These are phyloP conservation scores for Tetrapisispora namnaoensis DNA, from an alignment of 805 yeast genomes.

Conservation along the genomic window DNA sequence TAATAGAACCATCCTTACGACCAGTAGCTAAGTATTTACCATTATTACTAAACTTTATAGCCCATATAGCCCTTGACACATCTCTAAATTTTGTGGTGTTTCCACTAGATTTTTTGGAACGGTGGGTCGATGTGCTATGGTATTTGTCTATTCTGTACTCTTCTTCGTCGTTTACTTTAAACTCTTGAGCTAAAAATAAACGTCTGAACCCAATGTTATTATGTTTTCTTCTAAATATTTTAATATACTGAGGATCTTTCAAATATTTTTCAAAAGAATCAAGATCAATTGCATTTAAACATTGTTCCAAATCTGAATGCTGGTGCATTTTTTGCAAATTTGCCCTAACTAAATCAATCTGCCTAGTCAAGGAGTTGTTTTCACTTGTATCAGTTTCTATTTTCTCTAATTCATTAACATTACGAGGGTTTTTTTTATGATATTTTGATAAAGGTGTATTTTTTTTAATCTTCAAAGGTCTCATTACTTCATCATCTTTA, in stretches of 20 bases:
- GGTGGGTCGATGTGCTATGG: not conserved
- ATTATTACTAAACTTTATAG: constrained; percentile 61
- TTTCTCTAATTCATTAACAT: not conserved
- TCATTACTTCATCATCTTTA: not conserved
- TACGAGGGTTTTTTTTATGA: not conserved
- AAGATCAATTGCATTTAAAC: constrained; percentile 18
- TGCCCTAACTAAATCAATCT: not conserved
- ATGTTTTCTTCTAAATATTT: constrained; percentile 35
- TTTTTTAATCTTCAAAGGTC: not conserved
- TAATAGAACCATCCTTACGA: constrained; percentile 59
- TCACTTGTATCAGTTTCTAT: not conserved
- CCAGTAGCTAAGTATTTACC: constrained; percentile 81
- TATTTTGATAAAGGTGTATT: not conserved
- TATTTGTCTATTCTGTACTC: not conserved
- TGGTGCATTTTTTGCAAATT: not conserved
- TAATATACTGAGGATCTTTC: constrained; percentile 47
- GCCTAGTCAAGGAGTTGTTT: not conserved
- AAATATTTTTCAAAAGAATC: constrained; percentile 35
- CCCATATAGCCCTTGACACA: constrained; percentile 47
- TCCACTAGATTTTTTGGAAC: not conserved
- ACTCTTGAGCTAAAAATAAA: constrained; percentile 58
- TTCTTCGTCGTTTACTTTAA: constrained; percentile 13
- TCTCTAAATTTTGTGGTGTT: not conserved
- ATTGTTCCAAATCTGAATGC: not conserved
- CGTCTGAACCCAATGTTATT: constrained; percentile 39